These are phyloP conservation scores for Colletotrichum trifolii DNA, from an alignment of 2,329 filamentous ascomycete genomes.

Conservation along the genomic window DNA sequence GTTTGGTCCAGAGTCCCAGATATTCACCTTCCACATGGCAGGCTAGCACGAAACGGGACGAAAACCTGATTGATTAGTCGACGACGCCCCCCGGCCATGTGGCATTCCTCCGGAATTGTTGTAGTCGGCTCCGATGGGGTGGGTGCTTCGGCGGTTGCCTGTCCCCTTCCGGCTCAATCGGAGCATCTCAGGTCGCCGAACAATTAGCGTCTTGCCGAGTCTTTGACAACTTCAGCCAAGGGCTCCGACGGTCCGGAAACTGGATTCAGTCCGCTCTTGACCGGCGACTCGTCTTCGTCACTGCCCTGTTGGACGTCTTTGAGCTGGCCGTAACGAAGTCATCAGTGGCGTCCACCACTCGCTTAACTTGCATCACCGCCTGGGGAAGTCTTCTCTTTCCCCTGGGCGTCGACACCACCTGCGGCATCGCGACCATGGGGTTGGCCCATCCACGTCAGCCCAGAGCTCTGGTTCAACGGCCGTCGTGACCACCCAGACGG, in stretches of 20 bases:
- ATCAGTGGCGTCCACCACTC: constrained; percentile 27
- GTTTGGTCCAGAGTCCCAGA: background rate
- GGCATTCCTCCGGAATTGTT: constrained; percentile 28
- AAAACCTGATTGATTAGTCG: background rate
- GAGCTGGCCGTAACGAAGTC: background rate
- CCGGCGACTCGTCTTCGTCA: background rate
- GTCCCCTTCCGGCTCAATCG: constrained; percentile 28
- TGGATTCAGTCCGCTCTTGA: constrained; percentile 2
- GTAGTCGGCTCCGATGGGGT: constrained; percentile 11
- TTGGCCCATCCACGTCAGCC: constrained; percentile 24
- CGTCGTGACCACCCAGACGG: constrained; percentile 43
- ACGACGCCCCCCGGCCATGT: constrained; percentile 16
- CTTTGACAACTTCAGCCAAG: constrained; percentile 20
- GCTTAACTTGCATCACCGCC: constrained; percentile 8
- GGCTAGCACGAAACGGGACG: background rate
- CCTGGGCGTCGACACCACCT: background rate
- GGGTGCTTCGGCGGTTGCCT: constrained; percentile 1
- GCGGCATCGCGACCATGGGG: constrained; percentile 1
- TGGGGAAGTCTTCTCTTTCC: background rate
- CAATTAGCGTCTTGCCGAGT: constrained; percentile 8
- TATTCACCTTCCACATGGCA: background rate
- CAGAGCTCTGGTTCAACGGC: constrained; percentile 41
- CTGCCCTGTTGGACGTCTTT: constrained; percentile 11
- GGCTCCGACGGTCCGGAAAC: constrained; percentile 9
- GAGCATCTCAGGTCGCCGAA: constrained; percentile 14